Conservation (phyloP, 2,329 filamentous ascomycete genomes). For the Calonectria leucothoes region DNA sequence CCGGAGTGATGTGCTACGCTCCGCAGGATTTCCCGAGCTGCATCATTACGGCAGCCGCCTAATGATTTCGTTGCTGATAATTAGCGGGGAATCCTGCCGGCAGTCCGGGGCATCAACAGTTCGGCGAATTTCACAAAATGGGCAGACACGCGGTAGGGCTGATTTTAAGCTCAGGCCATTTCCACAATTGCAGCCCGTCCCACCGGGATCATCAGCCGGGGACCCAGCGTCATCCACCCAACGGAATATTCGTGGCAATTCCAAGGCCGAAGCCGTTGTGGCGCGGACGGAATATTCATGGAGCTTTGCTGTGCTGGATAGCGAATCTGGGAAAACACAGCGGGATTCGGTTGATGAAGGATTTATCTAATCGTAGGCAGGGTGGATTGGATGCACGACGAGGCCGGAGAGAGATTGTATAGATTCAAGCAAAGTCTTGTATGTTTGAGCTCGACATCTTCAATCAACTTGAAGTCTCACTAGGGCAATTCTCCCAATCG, state of each 20-base stretch:
- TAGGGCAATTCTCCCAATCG: slow-evolving; percentile 6
- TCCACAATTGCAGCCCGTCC: background rate
- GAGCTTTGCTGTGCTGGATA: background rate
- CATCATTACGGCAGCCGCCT: too few species aligned
- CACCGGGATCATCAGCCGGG: background rate
- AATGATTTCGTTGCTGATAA: background rate
- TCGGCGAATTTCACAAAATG: background rate
- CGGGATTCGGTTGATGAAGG: background rate
- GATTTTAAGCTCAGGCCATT: background rate
- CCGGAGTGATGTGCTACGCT: background rate
- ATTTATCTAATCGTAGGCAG: background rate
- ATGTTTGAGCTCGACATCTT: background rate
- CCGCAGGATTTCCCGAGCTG: slow-evolving; percentile 19
- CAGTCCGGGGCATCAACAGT: background rate
- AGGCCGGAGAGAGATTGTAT: background rate
- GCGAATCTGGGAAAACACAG: background rate
- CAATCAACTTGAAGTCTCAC: slow-evolving; percentile 10
- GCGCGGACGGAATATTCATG: background rate
- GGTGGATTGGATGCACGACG: background rate
- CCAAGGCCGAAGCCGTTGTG: background rate
- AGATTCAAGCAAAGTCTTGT: background rate
- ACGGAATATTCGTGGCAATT: slow-evolving; percentile 6
- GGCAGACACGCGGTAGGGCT: background rate
- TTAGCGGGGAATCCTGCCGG: slow-evolving; percentile 11
- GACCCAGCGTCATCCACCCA: background rate